Percentiles rank a stretch among this genome's conserved stretches.
Conservation (phyloP, 306 rosid species). For the Dryas drummondii region DNA sequence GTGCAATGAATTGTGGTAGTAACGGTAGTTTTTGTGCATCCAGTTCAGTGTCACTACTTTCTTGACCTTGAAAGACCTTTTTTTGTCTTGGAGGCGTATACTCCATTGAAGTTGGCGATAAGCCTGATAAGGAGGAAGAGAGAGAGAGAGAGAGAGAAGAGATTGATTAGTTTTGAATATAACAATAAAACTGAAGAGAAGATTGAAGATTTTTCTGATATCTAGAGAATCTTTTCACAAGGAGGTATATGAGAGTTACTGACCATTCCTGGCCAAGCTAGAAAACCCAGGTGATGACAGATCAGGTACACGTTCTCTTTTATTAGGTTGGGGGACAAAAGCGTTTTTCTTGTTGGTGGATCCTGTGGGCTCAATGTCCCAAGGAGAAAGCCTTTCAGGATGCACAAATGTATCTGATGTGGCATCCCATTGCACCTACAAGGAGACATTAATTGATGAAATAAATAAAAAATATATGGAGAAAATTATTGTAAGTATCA, state of each 20-base stretch:
- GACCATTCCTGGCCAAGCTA: slow-evolving; percentile 41
- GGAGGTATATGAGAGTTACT: slow-evolving; percentile 18
- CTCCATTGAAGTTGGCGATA: slow-evolving; percentile 24
- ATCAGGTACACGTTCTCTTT: slow-evolving; percentile 31
- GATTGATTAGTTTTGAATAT: slow-evolving; percentile 17
- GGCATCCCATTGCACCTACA: slow-evolving; percentile 69
- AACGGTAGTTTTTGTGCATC: slow-evolving; percentile 22
- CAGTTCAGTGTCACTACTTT: slow-evolving; percentile 28
- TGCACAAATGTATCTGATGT: slow-evolving; percentile 19
- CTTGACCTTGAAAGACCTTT: slow-evolving; percentile 69
- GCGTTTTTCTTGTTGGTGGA: slow-evolving; percentile 14
- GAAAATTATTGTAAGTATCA: slow-evolving; percentile 1
- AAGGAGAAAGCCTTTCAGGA: slow-evolving; percentile 64
- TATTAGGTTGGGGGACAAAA: slow-evolving; percentile 29
- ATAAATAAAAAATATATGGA: slow-evolving; percentile 4
- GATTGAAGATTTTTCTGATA: slow-evolving; percentile 8
- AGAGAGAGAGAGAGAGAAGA: not conserved
- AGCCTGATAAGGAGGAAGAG: slow-evolving; percentile 23
- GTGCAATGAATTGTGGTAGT: slow-evolving; percentile 9
- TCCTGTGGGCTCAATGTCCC: slow-evolving; percentile 53
- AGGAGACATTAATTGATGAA: slow-evolving; percentile 8
- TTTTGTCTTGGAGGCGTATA: slow-evolving; percentile 22
- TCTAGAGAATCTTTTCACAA: slow-evolving; percentile 5
- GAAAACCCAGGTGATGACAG: slow-evolving; percentile 24
- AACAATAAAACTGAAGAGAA: not conserved